A percentile compares a stretch with the other conserved stretches of the same genome.
phyloP scores from a whole-genome alignment of 2,329 filamentous ascomycete genomes.

The Tympanopsis confertula region DNA sequence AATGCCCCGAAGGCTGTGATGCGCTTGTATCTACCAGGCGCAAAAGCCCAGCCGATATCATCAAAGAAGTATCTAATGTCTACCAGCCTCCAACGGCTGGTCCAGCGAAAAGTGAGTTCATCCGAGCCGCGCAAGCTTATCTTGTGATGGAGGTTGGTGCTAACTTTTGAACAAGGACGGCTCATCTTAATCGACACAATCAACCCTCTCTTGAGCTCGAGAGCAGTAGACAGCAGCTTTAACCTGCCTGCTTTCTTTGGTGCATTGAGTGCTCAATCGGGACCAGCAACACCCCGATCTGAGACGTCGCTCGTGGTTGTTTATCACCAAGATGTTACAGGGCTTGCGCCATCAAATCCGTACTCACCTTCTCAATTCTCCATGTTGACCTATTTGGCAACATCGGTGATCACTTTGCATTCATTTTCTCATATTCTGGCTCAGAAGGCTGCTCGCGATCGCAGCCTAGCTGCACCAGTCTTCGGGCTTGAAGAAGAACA shows the following conservation, averaged over 20 bases:
- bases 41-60: neutral
- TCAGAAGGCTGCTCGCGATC: neutral
- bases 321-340: neutral
- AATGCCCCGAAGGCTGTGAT: neutral
- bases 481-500: slow-evolving; percentile 46
- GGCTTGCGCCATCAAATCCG: neutral
- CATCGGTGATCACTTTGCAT: neutral
- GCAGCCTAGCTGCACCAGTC: slow-evolving; percentile 38
- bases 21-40: neutral
- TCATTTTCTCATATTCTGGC: neutral
- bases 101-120: neutral
- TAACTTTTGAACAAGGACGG: slow-evolving; percentile 43
- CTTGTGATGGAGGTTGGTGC: no score
- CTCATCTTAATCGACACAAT: slow-evolving; percentile 74
- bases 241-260: slow-evolving; percentile 48
- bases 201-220: slow-evolving; percentile 46
- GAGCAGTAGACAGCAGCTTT: slow-evolving; percentile 44
- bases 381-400: neutral
- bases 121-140: no score
- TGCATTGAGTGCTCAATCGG: slow-evolving; percentile 49
- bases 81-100: neutral
- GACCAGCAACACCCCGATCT: slow-evolving; percentile 38
- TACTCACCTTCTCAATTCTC: neutral
- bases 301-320: neutral
- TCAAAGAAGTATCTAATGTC: neutral